phyloP scores from a whole-genome alignment of 2,329 filamentous ascomycete species.

The Aspergillus unguis region DNA sequence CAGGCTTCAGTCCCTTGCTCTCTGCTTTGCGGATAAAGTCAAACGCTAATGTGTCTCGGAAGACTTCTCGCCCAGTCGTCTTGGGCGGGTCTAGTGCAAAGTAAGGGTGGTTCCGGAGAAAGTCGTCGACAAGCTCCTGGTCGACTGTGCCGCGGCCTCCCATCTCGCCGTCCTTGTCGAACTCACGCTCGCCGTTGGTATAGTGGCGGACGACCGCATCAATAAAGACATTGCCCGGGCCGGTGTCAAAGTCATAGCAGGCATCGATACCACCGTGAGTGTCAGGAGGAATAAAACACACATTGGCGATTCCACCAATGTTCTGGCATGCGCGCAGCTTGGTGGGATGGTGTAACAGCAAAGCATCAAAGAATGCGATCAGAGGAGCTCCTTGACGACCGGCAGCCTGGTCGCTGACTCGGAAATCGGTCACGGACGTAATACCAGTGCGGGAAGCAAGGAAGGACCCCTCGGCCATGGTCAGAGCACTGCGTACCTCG shows the following conservation, averaged over 20 bases:
- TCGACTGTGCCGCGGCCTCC: slow-evolving; percentile 50
- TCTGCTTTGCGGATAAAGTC: slow-evolving; percentile 3
- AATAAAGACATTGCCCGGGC: slow-evolving; percentile 56
- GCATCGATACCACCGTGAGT: slow-evolving; percentile 38
- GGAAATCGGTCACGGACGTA: slow-evolving; percentile 59
- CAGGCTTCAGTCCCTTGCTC: neutral
- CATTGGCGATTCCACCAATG: slow-evolving; percentile 60
- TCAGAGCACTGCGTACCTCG: slow-evolving; percentile 49
- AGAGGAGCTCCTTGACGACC: slow-evolving; percentile 56
- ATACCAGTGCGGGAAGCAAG: slow-evolving; percentile 55
- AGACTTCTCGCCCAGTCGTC: slow-evolving; percentile 59
- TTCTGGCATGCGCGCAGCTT: slow-evolving; percentile 60
- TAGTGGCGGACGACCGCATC: slow-evolving; percentile 56
- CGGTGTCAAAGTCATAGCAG: slow-evolving; percentile 54
- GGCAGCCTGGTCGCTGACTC: slow-evolving; percentile 55
- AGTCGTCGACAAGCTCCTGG: slow-evolving; percentile 48
- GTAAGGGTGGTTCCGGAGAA: slow-evolving; percentile 49
- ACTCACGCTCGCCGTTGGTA: slow-evolving; percentile 49
- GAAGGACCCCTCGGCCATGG: slow-evolving; percentile 57
- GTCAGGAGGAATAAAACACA: slow-evolving; percentile 57
- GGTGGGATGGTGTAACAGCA: slow-evolving; percentile 55
- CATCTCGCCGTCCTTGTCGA: slow-evolving; percentile 53
- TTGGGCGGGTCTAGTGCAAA: slow-evolving; percentile 53
- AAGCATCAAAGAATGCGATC: slow-evolving; percentile 56
- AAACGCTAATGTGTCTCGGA: slow-evolving; percentile 25